Conservation (phyloP, 1,284 basidiomycete species). For the Cystobasidium slooffiae region DNA sequence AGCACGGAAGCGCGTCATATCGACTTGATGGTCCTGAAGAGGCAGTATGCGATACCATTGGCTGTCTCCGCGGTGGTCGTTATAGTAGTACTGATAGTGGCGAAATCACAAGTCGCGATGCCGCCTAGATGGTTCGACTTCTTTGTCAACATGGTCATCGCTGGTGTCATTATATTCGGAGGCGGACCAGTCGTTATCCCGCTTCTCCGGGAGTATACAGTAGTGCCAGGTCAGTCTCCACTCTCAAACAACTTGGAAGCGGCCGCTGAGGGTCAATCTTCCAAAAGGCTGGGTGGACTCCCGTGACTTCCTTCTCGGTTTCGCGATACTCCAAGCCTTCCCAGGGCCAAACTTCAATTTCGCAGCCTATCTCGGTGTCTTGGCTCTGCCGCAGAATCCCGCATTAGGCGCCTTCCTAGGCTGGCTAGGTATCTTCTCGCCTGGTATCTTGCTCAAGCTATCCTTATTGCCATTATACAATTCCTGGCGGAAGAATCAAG, state of each 20-base stretch:
- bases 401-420: slow-evolving; percentile 62
- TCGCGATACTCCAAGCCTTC: slow-evolving; percentile 61
- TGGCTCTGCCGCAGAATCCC: slow-evolving; percentile 57
- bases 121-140: slow-evolving; percentile 57
- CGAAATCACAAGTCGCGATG: slow-evolving; percentile 55
- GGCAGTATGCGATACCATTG: slow-evolving; percentile 48
- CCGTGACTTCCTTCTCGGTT: slow-evolving; percentile 65
- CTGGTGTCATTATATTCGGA: slow-evolving; percentile 65
- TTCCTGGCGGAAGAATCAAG: slow-evolving; percentile 58
- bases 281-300: slow-evolving; percentile 62
- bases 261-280: no score
- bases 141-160: slow-evolving; percentile 61
- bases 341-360: slow-evolving; percentile 67
- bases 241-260: slow-evolving; percentile 35
- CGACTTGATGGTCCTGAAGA: background rate
- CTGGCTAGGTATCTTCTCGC: slow-evolving; percentile 63
- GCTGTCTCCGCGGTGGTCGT: slow-evolving; percentile 49
- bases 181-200: slow-evolving; percentile 67
- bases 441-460: slow-evolving; percentile 63
- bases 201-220: slow-evolving; percentile 64
- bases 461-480: slow-evolving; percentile 64
- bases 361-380: slow-evolving; percentile 64
- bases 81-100: slow-evolving; percentile 56
- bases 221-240: slow-evolving; percentile 59
- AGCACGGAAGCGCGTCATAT: background rate